Percentiles rank a stretch among this genome's conserved stretches.
These are phyloP conservation scores for Bipolaris victoriae DNA, from an alignment of 2,329 filamentous ascomycete species.

Conservation along the genomic window DNA sequence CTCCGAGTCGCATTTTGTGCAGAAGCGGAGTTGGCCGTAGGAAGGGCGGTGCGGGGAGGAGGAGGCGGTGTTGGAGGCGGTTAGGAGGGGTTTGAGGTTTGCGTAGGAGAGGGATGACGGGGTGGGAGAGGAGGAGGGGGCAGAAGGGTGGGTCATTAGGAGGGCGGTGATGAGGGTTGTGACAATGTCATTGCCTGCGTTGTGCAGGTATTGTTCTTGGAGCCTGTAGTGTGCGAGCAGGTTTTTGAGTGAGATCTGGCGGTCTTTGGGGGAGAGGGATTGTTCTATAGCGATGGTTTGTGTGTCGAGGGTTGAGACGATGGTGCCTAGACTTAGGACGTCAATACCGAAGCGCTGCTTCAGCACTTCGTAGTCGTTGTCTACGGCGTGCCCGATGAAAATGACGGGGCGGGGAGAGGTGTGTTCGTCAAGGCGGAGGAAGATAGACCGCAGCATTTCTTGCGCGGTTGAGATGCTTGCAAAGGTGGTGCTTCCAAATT, in stretches of 20 bases:
- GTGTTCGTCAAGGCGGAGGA: slow-evolving; percentile 2
- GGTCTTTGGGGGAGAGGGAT: background rate
- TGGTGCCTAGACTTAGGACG: slow-evolving; percentile 9
- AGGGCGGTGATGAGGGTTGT: slow-evolving; percentile 18
- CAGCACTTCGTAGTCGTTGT: slow-evolving; percentile 23
- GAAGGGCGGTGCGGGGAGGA: fast-evolving
- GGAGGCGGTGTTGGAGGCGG: background rate
- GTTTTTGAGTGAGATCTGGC: slow-evolving; percentile 9
- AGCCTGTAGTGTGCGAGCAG: slow-evolving; percentile 7
- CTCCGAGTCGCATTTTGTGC: background rate
- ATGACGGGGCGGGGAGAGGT: slow-evolving; percentile 18
- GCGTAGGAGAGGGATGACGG: background rate
- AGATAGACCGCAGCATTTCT: slow-evolving; percentile 8
- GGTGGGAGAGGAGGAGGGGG: background rate
- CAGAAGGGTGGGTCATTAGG: background rate
- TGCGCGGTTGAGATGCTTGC: slow-evolving; percentile 9
- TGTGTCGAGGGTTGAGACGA: slow-evolving; percentile 29
- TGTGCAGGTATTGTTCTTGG: slow-evolving; percentile 18
- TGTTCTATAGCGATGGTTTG: slow-evolving; percentile 25
- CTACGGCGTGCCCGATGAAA: slow-evolving; percentile 30
- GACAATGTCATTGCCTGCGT: slow-evolving; percentile 24
- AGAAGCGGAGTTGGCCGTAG: background rate
- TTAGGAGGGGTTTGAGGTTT: background rate
- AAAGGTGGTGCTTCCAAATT: slow-evolving; percentile 26
- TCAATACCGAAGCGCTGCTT: slow-evolving; percentile 25